Percentiles rank a stretch among this genome's conserved stretches.
Evolutionary conservation across 225 moss, liverwort and hornwort genomes (phyloP).

Genomic region (Polytrichum formosum): DNA sequence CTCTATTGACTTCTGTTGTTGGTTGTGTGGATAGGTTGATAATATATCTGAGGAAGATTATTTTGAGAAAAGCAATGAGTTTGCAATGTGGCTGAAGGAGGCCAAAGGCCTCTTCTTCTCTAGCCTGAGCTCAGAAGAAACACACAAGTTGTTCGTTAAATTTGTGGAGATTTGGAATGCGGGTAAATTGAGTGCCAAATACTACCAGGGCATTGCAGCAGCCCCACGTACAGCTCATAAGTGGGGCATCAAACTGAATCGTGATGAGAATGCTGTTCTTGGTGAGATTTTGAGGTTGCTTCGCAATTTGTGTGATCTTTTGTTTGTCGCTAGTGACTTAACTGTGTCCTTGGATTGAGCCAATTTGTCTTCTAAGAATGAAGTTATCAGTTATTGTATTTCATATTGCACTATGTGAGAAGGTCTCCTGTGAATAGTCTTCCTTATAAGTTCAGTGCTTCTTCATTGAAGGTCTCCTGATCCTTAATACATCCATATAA

Average conservation of each 20-base stretch:
- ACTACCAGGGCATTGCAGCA: conserved; percentile 69
- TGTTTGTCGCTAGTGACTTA: no score
- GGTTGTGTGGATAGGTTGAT: conserved; percentile 40
- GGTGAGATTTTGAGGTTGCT: conserved; percentile 28
- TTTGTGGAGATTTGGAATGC: conserved; percentile 89
- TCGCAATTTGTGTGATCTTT: neutral
- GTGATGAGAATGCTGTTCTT: conserved; percentile 46
- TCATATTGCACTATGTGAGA: no score
- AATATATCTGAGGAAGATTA: conserved; percentile 77
- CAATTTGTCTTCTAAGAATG: no score
- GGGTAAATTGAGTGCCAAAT: conserved; percentile 69
- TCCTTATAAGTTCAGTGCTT: no score
- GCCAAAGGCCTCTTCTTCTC: conserved; percentile 71
- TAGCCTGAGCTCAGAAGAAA: conserved; percentile 71
- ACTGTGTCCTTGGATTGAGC: no score
- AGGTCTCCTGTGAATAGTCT: no score
- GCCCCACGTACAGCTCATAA: conserved; percentile 76
- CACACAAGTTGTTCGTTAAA: conserved; percentile 55
- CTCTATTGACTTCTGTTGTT: neutral
- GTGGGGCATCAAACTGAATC: conserved; percentile 74
- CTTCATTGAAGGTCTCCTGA: no score
- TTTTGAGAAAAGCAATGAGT: conserved; percentile 74
- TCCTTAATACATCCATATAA: no score
- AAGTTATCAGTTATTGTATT: no score
- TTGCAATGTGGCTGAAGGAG: conserved; percentile 92